Conservation (phyloP, 2,329 filamentous ascomycete genomes). For the Ceratocystis albifundus region DNA sequence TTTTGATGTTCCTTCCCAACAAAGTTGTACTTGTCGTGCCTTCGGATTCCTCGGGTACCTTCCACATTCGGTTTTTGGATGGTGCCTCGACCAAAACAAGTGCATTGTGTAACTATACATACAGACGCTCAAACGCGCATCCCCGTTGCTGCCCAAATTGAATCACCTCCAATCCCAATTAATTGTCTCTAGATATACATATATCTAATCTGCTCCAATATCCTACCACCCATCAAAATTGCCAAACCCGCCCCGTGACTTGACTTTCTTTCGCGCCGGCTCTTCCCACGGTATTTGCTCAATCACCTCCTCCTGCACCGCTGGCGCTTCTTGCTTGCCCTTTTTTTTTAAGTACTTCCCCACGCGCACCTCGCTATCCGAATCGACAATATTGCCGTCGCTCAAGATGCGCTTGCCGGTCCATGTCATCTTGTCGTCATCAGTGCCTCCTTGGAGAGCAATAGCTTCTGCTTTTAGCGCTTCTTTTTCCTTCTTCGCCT, state of each 20-base stretch:
- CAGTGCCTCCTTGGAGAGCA: constrained; percentile 55
- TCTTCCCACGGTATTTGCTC: constrained; percentile 56
- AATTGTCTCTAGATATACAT: neutral
- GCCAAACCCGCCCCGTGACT: constrained; percentile 64
- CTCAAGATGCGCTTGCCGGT: constrained; percentile 79
- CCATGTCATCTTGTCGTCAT: constrained; percentile 88
- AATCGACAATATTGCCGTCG: constrained; percentile 46
- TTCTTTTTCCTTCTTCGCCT: constrained; percentile 48
- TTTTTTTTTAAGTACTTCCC: constrained; percentile 66
- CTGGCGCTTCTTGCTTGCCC: constrained; percentile 16
- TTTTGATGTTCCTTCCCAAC: constrained; percentile 16
- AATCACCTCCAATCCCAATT: neutral
- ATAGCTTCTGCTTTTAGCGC: constrained; percentile 51
- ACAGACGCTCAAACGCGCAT: neutral
- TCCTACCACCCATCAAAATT: constrained; percentile 85
- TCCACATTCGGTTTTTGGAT: neutral
- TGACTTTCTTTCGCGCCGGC: constrained; percentile 70
- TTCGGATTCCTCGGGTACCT: neutral
- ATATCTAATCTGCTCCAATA: too few relatives aligned
- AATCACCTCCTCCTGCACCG: constrained; percentile 46
- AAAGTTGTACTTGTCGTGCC: constrained; percentile 9
- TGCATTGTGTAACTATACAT: neutral
- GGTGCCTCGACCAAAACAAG: neutral
- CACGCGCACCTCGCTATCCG: constrained; percentile 37
- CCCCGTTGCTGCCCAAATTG: too few relatives aligned